phyloP scores from a whole-genome alignment of 2,329 filamentous ascomycete genomes.

The Hypoxylon rubiginosum region DNA sequence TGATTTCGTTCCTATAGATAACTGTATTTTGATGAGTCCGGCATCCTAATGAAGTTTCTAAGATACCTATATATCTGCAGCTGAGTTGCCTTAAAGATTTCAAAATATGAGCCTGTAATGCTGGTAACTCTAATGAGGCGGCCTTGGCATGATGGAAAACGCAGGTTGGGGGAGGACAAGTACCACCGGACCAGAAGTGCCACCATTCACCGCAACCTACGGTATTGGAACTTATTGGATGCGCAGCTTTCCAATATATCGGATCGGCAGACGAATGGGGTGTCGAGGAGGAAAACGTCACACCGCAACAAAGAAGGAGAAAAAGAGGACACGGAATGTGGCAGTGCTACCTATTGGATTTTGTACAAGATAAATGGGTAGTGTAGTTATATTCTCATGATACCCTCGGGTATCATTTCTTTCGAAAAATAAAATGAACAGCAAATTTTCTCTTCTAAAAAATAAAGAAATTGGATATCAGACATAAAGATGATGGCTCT shows the following conservation, averaged over 20 bases:
- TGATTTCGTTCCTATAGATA: background rate
- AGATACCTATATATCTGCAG: background rate
- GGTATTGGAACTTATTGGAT: constrained; percentile 27
- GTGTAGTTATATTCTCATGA: constrained; percentile 34
- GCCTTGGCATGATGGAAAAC: constrained; percentile 1
- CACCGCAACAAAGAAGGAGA: constrained; percentile 36
- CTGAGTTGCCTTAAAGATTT: no score
- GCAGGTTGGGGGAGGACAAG: constrained; percentile 10
- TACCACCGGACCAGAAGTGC: constrained; percentile 10
- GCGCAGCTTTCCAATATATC: constrained; percentile 35
- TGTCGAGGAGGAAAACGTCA: constrained; percentile 26
- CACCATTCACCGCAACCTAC: constrained; percentile 8
- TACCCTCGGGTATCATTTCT: constrained; percentile 39
- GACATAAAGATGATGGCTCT: constrained; percentile 31
- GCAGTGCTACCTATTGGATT: background rate
- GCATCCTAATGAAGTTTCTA: background rate
- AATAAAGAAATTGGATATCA: constrained; percentile 33
- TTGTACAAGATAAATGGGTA: constrained; percentile 29
- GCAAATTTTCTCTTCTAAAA: constrained; percentile 27
- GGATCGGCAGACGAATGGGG: constrained; percentile 31
- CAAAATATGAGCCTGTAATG: constrained; percentile 1
- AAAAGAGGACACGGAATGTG: constrained; percentile 6
- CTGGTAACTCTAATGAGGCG: background rate
- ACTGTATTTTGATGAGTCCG: background rate
- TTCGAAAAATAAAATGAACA: constrained; percentile 21